phyloP scores from a whole-genome alignment of 345 rosid species.

The Corymbia maculata region DNA sequence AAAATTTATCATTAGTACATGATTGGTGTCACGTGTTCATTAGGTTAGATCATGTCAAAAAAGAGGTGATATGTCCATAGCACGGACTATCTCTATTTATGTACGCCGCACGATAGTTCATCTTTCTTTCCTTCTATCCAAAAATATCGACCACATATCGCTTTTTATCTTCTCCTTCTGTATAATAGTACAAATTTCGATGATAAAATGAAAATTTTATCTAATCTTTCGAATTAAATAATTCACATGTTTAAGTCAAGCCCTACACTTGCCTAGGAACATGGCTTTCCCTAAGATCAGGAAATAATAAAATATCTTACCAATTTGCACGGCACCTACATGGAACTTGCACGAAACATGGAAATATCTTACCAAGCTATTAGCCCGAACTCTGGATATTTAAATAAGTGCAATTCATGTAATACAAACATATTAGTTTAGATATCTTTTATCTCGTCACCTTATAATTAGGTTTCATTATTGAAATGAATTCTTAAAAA shows the following conservation, averaged over 20 bases:
- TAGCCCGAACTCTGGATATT: neutral
- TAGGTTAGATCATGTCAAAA: neutral
- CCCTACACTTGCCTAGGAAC: neutral
- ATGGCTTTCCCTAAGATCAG: neutral
- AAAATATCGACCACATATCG: too few relatives aligned
- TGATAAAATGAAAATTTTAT: too few relatives aligned
- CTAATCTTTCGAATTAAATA: too few relatives aligned
- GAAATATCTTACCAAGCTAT: neutral
- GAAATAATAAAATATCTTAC: neutral
- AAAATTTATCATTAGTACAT: neutral
- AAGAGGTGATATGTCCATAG: neutral
- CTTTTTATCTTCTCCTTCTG: too few relatives aligned
- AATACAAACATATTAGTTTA: neutral
- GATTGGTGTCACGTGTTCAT: neutral
- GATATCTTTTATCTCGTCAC: neutral
- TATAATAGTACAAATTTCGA: too few relatives aligned
- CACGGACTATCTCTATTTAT: neutral
- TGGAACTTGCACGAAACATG: neutral
- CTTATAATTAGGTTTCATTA: neutral
- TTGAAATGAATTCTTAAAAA: neutral
- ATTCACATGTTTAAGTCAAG: neutral
- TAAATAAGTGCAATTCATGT: neutral
- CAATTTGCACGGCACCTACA: neutral
- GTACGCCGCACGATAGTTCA: neutral
- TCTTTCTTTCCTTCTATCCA: neutral